Evolutionary conservation across 371 early-diverging fungal genomes (phyloP), one percentile per base, ranked within the genome.

Genomic region (Lichtheimia ornata): DNA sequence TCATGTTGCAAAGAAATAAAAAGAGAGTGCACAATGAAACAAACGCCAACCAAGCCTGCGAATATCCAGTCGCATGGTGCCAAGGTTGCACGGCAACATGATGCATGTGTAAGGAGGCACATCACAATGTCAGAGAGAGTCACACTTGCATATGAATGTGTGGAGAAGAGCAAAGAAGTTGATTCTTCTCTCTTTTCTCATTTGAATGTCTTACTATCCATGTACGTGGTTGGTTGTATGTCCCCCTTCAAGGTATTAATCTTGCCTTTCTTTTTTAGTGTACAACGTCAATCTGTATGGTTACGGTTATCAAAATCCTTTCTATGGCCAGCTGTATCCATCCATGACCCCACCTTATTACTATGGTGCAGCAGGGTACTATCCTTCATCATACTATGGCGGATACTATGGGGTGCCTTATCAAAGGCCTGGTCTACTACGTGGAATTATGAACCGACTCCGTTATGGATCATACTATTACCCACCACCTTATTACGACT

Each of bases 371-470:
- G 50, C 28, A 2, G 53, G 53, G 3, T 53, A 52, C 45, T 47
- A 50, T 15, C 41, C 45, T 15, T 25, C 41, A n/a, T 40, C 41
- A 9, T 58, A 58, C 18, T 30, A 47, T 24, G 30, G 56, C 20
- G 56, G 57, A 6, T 58, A 56, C 17, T 63, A 63, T 20, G 50
- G 51, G 0, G 25, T 52, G 24, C 43, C 43, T 17, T 64, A 69
- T 50, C 62, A 62, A n/a, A 30, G 56, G 18, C 64, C 61, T 25
- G 58, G 61, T 14, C 40, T 67, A 18, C 61, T 69, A 22, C 64
- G 69, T 13, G 56, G 59, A 24, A 17, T 69, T 14, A 57, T 58
- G 42, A 69, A 64, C 27, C 64, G 69, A 20, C 28, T 69, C 12
- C 59, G 61, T 18, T 61, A 64, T 24, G 65, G 64, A 22, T 56